Percentiles rank a stretch among this genome's conserved stretches.
phyloP scores from a whole-genome alignment of 2,329 filamentous ascomycete species.

The Talaromyces sp. region DNA sequence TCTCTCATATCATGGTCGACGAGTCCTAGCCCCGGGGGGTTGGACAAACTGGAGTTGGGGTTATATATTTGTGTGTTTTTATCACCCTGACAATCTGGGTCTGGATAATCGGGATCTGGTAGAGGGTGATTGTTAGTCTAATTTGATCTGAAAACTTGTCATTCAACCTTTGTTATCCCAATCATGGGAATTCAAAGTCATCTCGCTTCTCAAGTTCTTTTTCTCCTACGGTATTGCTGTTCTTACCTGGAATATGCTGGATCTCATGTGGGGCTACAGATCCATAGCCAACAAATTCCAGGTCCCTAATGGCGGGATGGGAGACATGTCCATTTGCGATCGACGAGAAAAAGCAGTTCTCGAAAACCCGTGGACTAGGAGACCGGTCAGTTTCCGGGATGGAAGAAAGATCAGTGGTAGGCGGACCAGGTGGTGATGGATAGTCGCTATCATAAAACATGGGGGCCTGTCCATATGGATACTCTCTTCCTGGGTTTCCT shows the following conservation, averaged over 20 bases:
- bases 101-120: background rate
- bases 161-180: background rate
- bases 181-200: background rate
- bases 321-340: background rate
- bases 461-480: background rate
- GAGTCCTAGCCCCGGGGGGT: background rate
- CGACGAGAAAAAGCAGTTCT: background rate
- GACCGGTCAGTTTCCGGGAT: constrained; percentile 23
- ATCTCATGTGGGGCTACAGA: constrained; percentile 19
- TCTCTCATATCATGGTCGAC: constrained; percentile 3
- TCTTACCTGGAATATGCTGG: constrained; percentile 19
- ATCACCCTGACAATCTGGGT: background rate
- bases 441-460: background rate
- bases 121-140: background rate
- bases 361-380: constrained; percentile 11
- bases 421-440: constrained; percentile 8
- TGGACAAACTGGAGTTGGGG: background rate
- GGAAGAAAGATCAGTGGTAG: constrained; percentile 16
- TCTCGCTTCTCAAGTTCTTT: background rate
- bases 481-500: constrained; percentile 6
- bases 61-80: constrained; percentile 7
- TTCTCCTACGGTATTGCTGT: background rate
- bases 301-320: constrained; percentile 13
- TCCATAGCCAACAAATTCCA: constrained; percentile 17
- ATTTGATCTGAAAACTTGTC: background rate